These are phyloP conservation scores for Pythium monospermum DNA, from an alignment of 352 stramenopile species.

Conservation along the genomic window DNA sequence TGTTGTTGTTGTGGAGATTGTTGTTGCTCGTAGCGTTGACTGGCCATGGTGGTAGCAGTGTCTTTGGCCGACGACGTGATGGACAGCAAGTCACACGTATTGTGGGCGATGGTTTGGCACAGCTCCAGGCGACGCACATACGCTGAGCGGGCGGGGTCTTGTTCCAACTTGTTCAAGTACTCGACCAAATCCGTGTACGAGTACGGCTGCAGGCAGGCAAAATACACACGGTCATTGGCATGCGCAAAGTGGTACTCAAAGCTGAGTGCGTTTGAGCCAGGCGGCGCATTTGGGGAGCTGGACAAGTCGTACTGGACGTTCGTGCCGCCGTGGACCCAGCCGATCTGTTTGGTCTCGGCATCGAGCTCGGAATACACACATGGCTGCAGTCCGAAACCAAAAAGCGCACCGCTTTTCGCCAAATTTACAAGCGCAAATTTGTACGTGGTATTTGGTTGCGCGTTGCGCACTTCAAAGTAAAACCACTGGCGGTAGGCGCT, in stretches of 20 bases:
- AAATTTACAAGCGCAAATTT: conserved; percentile 93
- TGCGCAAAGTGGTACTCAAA: conserved; percentile 72
- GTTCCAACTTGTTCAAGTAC: conserved; percentile 60
- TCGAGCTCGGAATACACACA: conserved; percentile 84
- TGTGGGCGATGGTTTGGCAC: conserved; percentile 53
- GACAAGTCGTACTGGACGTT: conserved; percentile 82
- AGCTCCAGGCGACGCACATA: conserved; percentile 51
- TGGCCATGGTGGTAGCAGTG: conserved; percentile 77
- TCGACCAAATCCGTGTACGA: conserved; percentile 83
- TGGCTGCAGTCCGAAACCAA: conserved; percentile 88
- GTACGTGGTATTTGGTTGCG: conserved; percentile 31
- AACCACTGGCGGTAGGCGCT: conserved; percentile 90
- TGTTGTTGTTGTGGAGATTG: conserved; percentile 87
- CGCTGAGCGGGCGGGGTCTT: conserved; percentile 32
- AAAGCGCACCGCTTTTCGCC: conserved; percentile 89
- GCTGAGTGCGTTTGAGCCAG: conserved; percentile 47
- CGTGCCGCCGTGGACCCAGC: conserved; percentile 69
- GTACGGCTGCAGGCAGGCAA: conserved; percentile 84
- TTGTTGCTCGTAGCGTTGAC: conserved; percentile 72
- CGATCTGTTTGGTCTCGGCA: conserved; percentile 37
- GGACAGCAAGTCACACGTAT: conserved; percentile 69
- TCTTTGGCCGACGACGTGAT: conserved; percentile 51
- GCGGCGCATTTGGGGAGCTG: conserved; percentile 37
- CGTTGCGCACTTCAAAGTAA: conserved; percentile 90
- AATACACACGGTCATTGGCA: conserved; percentile 69